phyloP scores from a whole-genome alignment of 2,329 filamentous ascomycete genomes.

The Sporothrix inflata region DNA sequence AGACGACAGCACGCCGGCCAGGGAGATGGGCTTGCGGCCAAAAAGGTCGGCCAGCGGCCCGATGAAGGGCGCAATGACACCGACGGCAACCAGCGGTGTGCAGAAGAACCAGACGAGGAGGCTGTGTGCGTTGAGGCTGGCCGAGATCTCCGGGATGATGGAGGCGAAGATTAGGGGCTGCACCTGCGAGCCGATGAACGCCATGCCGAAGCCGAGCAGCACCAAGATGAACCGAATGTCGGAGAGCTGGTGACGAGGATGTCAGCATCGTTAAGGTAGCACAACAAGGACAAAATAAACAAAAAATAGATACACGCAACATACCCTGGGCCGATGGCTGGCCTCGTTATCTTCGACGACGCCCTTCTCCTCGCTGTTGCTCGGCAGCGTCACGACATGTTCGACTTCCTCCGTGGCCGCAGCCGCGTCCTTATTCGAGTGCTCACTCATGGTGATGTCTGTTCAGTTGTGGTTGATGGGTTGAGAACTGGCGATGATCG shows the following conservation, averaged over 20 bases:
- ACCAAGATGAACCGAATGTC: slow-evolving; percentile 17
- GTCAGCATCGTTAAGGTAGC: neutral
- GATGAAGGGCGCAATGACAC: slow-evolving; percentile 19
- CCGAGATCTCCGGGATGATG: neutral
- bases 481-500: neutral
- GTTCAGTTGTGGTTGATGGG: neutral
- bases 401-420: neutral
- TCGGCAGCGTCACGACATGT: neutral
- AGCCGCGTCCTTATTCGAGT: neutral
- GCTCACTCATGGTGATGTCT: neutral
- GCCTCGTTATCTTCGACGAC: neutral
- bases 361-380: neutral
- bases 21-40: slow-evolving; percentile 16
- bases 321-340: neutral
- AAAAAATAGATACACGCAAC: neutral
- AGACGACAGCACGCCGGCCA: slow-evolving; percentile 19
- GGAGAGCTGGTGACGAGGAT: neutral
- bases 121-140: neutral
- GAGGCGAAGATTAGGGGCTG: slow-evolving; percentile 7
- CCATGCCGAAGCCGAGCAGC: slow-evolving; percentile 19
- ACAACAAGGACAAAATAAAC: neutral
- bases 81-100: neutral
- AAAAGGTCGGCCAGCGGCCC: slow-evolving; percentile 15
- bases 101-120: slow-evolving; percentile 18
- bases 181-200: slow-evolving; percentile 22